Percentiles rank a stretch among this genome's conserved stretches.
Conservation (phyloP, 2,329 filamentous ascomycete species). For the Colletotrichum chlorophyti region DNA sequence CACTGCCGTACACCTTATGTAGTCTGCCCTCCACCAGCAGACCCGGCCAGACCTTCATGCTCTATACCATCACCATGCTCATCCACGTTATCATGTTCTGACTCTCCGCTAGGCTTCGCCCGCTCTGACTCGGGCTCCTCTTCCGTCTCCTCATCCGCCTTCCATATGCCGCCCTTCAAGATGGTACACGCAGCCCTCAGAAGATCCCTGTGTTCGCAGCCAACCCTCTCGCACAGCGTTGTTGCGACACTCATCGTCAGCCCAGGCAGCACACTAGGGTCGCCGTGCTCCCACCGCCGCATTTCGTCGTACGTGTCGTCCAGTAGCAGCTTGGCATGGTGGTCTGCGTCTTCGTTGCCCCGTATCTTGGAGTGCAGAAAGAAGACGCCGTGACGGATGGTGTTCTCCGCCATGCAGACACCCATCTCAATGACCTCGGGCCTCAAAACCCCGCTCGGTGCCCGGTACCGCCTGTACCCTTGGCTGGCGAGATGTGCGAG, state of each 20-base stretch:
- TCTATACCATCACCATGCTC: not conserved
- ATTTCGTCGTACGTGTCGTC: constrained; percentile 26
- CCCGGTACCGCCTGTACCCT: constrained; percentile 19
- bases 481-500: constrained; percentile 20
- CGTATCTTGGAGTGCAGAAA: constrained; percentile 21
- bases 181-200: constrained; percentile 16
- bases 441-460: not conserved
- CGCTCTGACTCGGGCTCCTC: not conserved
- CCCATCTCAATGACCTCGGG: constrained; percentile 26
- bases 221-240: constrained; percentile 6
- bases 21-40: not conserved
- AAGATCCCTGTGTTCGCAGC: constrained; percentile 12
- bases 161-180: constrained; percentile 15
- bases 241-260: constrained; percentile 25
- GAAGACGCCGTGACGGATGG: constrained; percentile 25
- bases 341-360: constrained; percentile 6
- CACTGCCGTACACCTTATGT: too few relatives aligned
- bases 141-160: not conserved
- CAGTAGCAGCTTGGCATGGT: constrained; percentile 21
- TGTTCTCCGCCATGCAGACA: constrained; percentile 26
- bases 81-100: not conserved
- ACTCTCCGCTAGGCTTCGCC: constrained; percentile 1
- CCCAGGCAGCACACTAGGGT: constrained; percentile 21
- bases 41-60: not conserved
- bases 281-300: constrained; percentile 25